These are phyloP conservation scores for Diaporthe sp. DNA, from an alignment of 2,329 filamentous ascomycete genomes.

Conservation along the genomic window DNA sequence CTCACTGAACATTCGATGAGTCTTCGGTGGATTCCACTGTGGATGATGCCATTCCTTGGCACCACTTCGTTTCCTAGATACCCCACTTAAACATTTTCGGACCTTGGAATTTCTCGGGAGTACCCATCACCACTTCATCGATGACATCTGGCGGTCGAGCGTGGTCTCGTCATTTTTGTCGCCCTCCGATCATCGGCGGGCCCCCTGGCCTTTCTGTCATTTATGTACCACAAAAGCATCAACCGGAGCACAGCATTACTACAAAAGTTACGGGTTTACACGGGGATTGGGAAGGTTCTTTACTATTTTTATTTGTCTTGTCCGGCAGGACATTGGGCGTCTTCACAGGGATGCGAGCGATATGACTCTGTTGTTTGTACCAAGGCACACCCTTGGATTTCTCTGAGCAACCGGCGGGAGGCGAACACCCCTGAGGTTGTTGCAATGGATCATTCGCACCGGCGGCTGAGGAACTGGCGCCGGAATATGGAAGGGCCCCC, in stretches of 20 bases:
- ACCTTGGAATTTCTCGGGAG: slow-evolving; percentile 36
- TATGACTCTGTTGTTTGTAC: slow-evolving; percentile 24
- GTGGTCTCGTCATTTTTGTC: slow-evolving; percentile 29
- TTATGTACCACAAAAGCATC: slow-evolving; percentile 45
- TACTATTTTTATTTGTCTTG: slow-evolving; percentile 36
- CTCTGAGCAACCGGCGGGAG: neutral
- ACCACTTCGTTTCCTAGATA: slow-evolving; percentile 59
- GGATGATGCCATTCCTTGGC: slow-evolving; percentile 33
- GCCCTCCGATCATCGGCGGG: slow-evolving; percentile 32
- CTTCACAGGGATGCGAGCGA: slow-evolving; percentile 25
- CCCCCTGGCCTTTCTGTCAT: slow-evolving; percentile 33
- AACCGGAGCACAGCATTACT: slow-evolving; percentile 49
- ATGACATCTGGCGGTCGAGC: slow-evolving; percentile 23
- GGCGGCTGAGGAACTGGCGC: slow-evolving; percentile 17
- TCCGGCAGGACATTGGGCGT: slow-evolving; percentile 23
- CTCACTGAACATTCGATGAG: slow-evolving; percentile 58
- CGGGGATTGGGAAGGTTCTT: slow-evolving; percentile 38
- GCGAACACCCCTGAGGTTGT: neutral
- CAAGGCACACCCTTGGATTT: slow-evolving; percentile 20
- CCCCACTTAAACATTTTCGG: slow-evolving; percentile 37
- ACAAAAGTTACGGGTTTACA: slow-evolving; percentile 45
- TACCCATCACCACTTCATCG: slow-evolving; percentile 31
- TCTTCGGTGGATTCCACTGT: slow-evolving; percentile 43
- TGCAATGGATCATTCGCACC: neutral
- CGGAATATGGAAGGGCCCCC: neutral